Evolutionary conservation across 2,329 filamentous ascomycete genomes (phyloP), one percentile per base, ranked within the genome.

Genomic region (Lachnellula willkommii): DNA sequence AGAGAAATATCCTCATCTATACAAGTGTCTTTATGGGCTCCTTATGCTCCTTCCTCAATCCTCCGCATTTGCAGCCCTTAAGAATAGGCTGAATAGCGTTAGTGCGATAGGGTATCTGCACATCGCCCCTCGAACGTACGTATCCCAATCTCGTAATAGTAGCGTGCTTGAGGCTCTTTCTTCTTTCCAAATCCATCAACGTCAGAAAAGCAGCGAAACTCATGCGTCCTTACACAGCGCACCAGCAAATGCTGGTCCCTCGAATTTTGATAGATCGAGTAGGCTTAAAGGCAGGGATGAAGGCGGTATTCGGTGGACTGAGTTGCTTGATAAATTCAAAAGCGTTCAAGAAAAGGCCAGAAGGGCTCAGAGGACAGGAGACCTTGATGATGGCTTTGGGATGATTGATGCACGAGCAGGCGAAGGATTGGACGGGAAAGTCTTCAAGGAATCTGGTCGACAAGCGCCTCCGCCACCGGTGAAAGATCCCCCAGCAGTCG

Each of bases 41-140:
- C 79, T 99, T 53, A 99, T 99, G 94, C 85, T 99, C 17, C 81
- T 99, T n/a, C 94, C 94, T 0, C 94, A 99, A 73, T 97, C 93
- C 15, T 95, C 91, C 28, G 95, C 94, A 8, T 99, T 99, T 74
- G 94, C 92, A 28, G 93, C 94, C 2, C 78, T 99, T 55, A 97
- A 96, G 71, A 99, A 99, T 69, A 85, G 94, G 43, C 80, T 99
- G 50, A 97, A 97, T 73, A 96, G 90, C 72, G 94, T 99, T 63
- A 95, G 90, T 75, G 92, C 94, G 52, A 97, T 99, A 70, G 94
- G 93, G 45, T 95, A 96, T 71, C 77, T 99, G 59, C 93, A 97
- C 69, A 87, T 89, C 63, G 85, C 87, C 60, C 88, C 83, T 35
- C 77, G 89, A 80, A 80, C 82, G 89, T 94, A 85, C 74, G 85